Conservation (phyloP, 805 yeast genomes). For the Torulaspora gathmanii region DNA sequence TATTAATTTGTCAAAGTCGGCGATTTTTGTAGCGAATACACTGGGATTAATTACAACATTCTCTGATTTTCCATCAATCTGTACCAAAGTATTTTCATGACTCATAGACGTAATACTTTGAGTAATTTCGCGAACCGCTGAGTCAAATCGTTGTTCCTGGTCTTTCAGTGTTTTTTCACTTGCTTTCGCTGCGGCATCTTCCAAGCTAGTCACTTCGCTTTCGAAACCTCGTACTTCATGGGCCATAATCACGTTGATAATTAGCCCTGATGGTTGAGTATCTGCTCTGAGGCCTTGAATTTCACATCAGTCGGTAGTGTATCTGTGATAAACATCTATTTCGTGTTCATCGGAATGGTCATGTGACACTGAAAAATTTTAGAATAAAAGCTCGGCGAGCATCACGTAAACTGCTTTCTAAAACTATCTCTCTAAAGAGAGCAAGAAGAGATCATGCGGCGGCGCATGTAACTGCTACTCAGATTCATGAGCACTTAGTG, state of each 20-base stretch:
- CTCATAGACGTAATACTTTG: constrained; percentile 21
- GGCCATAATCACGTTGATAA: background rate
- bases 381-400: constrained; percentile 1
- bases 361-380: constrained; percentile 4
- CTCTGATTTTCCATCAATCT: background rate
- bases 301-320: background rate
- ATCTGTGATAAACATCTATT: background rate
- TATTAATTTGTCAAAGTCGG: constrained; percentile 22
- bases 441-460: background rate
- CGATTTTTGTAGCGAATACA: constrained; percentile 16
- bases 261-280: background rate
- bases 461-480: background rate
- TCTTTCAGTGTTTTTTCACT: constrained; percentile 19
- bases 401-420: background rate
- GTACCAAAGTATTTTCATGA: constrained; percentile 24
- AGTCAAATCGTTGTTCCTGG: constrained; percentile 21
- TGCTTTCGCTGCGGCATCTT: constrained; percentile 14
- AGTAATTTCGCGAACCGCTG: constrained; percentile 22
- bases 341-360: background rate
- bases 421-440: background rate
- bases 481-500: background rate
- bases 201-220: constrained; percentile 13
- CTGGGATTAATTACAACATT: constrained; percentile 18
- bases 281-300: background rate
- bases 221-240: constrained; percentile 6